Conservation (phyloP, 805 yeast genomes). For the Ogataea zsoltii region DNA sequence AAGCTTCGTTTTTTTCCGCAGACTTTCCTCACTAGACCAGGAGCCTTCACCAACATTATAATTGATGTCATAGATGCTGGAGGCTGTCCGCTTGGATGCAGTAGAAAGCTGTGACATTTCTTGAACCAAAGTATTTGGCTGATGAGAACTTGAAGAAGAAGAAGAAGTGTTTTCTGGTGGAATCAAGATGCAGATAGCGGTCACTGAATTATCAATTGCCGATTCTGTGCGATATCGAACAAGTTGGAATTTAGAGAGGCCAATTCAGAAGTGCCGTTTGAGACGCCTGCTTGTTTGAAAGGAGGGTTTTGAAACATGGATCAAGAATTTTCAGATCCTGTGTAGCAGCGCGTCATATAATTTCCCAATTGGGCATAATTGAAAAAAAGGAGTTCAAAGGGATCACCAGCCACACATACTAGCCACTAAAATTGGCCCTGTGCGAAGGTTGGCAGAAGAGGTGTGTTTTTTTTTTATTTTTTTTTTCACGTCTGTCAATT, state of each 20-base stretch:
- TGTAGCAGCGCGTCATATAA: conserved; percentile 6
- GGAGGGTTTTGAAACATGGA: conserved; percentile 7
- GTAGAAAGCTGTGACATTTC: conserved; percentile 2
- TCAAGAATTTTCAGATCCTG: neutral
- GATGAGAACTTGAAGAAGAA: too few relatives aligned
- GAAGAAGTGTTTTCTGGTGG: too few relatives aligned
- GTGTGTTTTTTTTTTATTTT: neutral
- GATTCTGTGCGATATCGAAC: neutral
- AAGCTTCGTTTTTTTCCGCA: conserved; percentile 8
- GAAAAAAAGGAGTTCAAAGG: neutral
- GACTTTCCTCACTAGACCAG: neutral
- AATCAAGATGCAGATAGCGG: too few relatives aligned
- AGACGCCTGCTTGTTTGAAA: conserved; percentile 5
- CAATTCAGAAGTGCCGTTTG: neutral
- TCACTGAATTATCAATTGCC: neutral
- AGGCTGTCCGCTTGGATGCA: conserved; percentile 2
- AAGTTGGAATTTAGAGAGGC: neutral
- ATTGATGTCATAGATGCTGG: conserved; percentile 7
- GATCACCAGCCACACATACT: neutral
- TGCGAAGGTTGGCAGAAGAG: too few relatives aligned
- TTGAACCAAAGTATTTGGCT: neutral
- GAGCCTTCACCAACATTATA: neutral
- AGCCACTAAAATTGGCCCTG: conserved; percentile 1
- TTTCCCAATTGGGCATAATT: conserved; percentile 10
- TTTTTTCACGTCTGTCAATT: neutral